These are phyloP conservation scores for Rugonectria rugulosa DNA, from an alignment of 2,329 filamentous ascomycete species.

Conservation along the genomic window DNA sequence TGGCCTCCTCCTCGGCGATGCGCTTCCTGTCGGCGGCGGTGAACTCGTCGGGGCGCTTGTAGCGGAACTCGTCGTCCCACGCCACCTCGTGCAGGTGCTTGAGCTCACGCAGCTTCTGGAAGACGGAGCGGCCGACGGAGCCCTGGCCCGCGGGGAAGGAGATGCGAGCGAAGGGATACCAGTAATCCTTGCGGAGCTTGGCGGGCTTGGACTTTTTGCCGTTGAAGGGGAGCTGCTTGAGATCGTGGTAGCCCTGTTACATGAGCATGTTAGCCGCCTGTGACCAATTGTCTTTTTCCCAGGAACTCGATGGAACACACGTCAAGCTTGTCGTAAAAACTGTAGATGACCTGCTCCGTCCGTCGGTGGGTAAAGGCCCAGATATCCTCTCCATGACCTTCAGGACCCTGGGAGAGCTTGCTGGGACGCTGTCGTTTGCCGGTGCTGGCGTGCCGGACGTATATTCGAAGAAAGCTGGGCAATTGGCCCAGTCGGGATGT, in stretches of 20 bases:
- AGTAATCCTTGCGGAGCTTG: slow-evolving; percentile 72
- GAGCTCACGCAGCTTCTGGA: slow-evolving; percentile 71
- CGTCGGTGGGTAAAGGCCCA: slow-evolving; percentile 62
- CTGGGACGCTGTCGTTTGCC: slow-evolving; percentile 31
- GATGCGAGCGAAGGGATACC: slow-evolving; percentile 67
- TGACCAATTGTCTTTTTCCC: no score
- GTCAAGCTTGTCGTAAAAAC: slow-evolving; percentile 53
- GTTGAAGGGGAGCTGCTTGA: slow-evolving; percentile 69
- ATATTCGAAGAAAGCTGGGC: slow-evolving; percentile 51
- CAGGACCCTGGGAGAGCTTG: slow-evolving; percentile 39
- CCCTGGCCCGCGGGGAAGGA: slow-evolving; percentile 62
- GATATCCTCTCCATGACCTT: slow-evolving; percentile 64
- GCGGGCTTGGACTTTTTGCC: slow-evolving; percentile 72
- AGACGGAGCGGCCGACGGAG: slow-evolving; percentile 64
- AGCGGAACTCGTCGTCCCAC: slow-evolving; percentile 61
- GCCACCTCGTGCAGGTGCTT: slow-evolving; percentile 67
- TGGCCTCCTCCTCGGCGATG: slow-evolving; percentile 39
- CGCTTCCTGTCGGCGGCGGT: slow-evolving; percentile 45
- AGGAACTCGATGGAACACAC: slow-evolving; percentile 44
- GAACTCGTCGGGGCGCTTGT: slow-evolving; percentile 47
- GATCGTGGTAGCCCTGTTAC: slow-evolving; percentile 49
- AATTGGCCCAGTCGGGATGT: slow-evolving; percentile 50
- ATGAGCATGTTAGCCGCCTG: slow-evolving; percentile 12
- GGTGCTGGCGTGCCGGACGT: slow-evolving; percentile 49
- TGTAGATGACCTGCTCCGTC: slow-evolving; percentile 61